These are phyloP conservation scores for Pseudogymnoascus pannorum DNA, from an alignment of 2,329 filamentous ascomycete species.

Conservation along the genomic window DNA sequence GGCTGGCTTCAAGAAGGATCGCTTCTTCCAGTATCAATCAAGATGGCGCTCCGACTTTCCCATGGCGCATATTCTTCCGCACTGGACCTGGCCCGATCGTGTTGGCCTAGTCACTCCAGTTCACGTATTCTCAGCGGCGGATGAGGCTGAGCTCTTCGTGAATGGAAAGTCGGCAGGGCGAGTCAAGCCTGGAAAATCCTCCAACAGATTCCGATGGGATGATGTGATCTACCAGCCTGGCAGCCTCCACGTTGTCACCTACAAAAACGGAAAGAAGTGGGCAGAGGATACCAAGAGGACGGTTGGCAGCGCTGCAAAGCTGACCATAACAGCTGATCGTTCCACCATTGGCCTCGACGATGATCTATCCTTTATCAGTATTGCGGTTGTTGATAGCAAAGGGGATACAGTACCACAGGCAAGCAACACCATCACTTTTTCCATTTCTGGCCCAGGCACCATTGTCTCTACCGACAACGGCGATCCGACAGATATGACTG, in stretches of 20 bases:
- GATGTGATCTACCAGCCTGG: slow-evolving; percentile 41
- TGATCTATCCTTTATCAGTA: slow-evolving; percentile 41
- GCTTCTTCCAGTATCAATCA: slow-evolving; percentile 48
- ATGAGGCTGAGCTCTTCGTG: slow-evolving; percentile 48
- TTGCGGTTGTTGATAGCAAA: slow-evolving; percentile 37
- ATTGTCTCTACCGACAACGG: slow-evolving; percentile 47
- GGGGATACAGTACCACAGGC: slow-evolving; percentile 40
- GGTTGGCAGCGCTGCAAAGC: slow-evolving; percentile 31
- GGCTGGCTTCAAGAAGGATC: slow-evolving; percentile 49
- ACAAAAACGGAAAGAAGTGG: slow-evolving; percentile 42
- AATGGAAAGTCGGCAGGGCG: slow-evolving; percentile 42
- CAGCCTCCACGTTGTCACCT: slow-evolving; percentile 40
- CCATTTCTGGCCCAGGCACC: slow-evolving; percentile 35
- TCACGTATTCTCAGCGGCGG: slow-evolving; percentile 44
- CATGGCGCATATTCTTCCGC: slow-evolving; percentile 47
- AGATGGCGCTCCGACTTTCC: slow-evolving; percentile 42
- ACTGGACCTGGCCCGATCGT: slow-evolving; percentile 48
- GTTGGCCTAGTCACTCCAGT: slow-evolving; percentile 43
- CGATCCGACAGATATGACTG: slow-evolving; percentile 37
- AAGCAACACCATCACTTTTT: slow-evolving; percentile 37
- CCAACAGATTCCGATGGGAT: slow-evolving; percentile 49
- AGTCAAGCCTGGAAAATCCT: slow-evolving; percentile 27
- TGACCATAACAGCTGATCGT: slow-evolving; percentile 37
- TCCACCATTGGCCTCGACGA: slow-evolving; percentile 35
- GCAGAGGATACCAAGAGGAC: slow-evolving; percentile 37